A percentile compares a stretch with the other conserved stretches of the same genome.
phyloP scores from a whole-genome alignment of 176 grass and related monocot species.

The Panicum miliaceum region DNA sequence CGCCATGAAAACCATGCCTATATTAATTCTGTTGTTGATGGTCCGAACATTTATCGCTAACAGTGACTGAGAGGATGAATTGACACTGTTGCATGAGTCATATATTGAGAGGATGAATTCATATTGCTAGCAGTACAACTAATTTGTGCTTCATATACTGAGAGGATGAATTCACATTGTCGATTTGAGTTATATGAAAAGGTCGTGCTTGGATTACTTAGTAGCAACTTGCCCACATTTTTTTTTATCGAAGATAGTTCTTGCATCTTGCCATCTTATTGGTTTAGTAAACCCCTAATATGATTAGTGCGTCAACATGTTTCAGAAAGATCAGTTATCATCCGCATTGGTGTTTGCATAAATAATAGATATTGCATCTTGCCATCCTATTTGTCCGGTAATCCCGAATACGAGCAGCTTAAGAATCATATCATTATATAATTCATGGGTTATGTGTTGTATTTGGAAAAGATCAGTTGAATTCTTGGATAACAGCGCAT shows the following conservation, averaged over 20 bases:
- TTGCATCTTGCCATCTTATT: conserved; percentile 7
- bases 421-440: not conserved
- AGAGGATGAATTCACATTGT: not conserved
- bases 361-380: not conserved
- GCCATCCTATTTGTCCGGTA: not conserved
- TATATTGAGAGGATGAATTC: not conserved
- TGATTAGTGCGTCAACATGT: no score
- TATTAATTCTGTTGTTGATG: not conserved
- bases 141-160: not conserved
- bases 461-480: conserved; percentile 2
- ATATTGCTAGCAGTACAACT: not conserved
- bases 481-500: not conserved
- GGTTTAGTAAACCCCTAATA: not conserved
- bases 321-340: not conserved
- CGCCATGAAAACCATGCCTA: no score
- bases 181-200: not conserved
- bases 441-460: not conserved
- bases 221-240: not conserved
- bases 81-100: not conserved
- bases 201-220: not conserved
- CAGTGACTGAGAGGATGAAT: not conserved
- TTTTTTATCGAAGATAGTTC: not conserved
- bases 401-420: not conserved
- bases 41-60: not conserved
- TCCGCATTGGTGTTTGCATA: not conserved